Evolutionary conservation across 164 flowering plant species (phyloP).

Genomic region (Sedum album): DNA sequence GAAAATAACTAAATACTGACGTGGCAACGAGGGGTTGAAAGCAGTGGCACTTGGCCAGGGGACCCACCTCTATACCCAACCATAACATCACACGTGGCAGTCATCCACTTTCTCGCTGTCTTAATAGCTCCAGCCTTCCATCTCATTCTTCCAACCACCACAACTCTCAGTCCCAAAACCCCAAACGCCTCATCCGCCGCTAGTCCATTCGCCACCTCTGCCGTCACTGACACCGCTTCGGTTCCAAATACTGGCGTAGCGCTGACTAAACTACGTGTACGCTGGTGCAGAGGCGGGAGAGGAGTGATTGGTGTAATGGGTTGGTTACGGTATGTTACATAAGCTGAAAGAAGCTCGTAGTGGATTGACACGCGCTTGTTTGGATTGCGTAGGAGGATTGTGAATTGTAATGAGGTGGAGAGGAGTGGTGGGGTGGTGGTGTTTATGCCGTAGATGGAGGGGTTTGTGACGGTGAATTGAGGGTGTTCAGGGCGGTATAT

Average conservation of each 20-base stretch:
- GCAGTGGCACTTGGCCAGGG: constrained; percentile 57
- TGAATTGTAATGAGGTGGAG: constrained; percentile 68
- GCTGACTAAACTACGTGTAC: constrained; percentile 43
- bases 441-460: constrained; percentile 51
- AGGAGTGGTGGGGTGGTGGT: constrained; percentile 37
- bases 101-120: constrained; percentile 34
- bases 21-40: constrained; percentile 50
- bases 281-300: constrained; percentile 54
- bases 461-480: constrained; percentile 48
- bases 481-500: constrained; percentile 70
- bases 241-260: constrained; percentile 51
- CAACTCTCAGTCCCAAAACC: constrained; percentile 51
- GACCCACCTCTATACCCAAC: constrained; percentile 52
- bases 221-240: constrained; percentile 39
- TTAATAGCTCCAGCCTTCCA: constrained; percentile 55
- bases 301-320: constrained; percentile 45
- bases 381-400: constrained; percentile 58
- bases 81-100: constrained; percentile 61
- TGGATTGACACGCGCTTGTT: constrained; percentile 47
- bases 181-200: constrained; percentile 52
- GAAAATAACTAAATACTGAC: neutral
- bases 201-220: constrained; percentile 50
- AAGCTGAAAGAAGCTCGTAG: constrained; percentile 51
- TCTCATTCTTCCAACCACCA: constrained; percentile 51
- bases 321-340: constrained; percentile 48